Evolutionary conservation across 2,329 filamentous ascomycete species (phyloP), one percentile per base, ranked within the genome.

Genomic region (Epichloe aotearoae): DNA sequence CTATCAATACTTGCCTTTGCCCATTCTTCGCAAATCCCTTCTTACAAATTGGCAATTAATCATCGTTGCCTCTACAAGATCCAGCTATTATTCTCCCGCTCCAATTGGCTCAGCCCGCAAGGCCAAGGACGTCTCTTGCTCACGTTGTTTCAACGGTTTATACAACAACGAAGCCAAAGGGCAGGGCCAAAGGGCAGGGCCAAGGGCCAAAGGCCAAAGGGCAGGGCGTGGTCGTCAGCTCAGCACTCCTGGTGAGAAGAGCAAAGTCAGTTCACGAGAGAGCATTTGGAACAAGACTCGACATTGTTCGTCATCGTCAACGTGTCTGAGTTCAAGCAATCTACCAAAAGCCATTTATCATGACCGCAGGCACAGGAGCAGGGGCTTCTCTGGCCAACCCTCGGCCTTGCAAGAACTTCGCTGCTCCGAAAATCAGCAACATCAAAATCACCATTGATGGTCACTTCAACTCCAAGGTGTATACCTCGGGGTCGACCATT

Each of bases 381-480:
- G 49, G 49, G 5, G 23, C 46, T 30, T n/a, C 43, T 41, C 33
- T 45, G 14, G 37, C 23, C 37, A 45, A 44, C 7, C 12, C 36
- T 41, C 46, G 50, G 26, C 23, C 50, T 11, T 36, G 30, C 36
- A 52, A 44, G 17, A 43, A 36, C 34, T 34, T 33, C 1, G 36
- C 47, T 5, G 23, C 10, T 40, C 55, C 15, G 30, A 51, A 36
- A 43, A 44, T 39, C 46, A 50, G 46, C 53, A 53, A 50, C 58
- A 70, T 80, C 58, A 65, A 67, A 42, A 66, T 81, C 61, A 65
- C 69, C 48, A 68, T 81, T 48, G 67, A 76, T 57, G 69, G 73
- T 61, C 74, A 80, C 66, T 79, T 70, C 63, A 69, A 57, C 54
- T 71, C 73, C 59, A 77, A 75, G 61, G 69, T 78, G 45, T 81